Evolutionary conservation across 768 basidiomycete genomes (phyloP).

Genomic region (Lanmaoa pseudosensibilis): DNA sequence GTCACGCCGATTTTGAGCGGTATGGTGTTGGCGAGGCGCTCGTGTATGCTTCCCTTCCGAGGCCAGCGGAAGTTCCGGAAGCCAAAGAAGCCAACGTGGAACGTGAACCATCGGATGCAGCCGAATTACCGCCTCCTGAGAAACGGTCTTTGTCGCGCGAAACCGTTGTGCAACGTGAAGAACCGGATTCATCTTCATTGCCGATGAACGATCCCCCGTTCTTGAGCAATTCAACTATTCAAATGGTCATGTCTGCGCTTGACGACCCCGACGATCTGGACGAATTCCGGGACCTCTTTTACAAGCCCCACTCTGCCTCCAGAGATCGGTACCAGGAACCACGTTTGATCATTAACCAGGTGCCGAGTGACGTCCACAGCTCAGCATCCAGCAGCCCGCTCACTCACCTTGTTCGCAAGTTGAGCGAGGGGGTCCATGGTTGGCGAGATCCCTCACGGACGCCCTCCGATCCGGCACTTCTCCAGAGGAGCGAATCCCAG

Average conservation of each 20-base stretch:
- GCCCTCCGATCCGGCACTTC: slow-evolving; percentile 9
- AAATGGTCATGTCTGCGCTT: slow-evolving; percentile 43
- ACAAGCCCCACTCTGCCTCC: slow-evolving; percentile 40
- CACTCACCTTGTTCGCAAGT: slow-evolving; percentile 39
- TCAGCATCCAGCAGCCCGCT: slow-evolving; percentile 38
- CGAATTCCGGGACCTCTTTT: slow-evolving; percentile 75
- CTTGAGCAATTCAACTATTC: slow-evolving; percentile 40
- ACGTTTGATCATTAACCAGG: slow-evolving; percentile 10
- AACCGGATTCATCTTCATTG: slow-evolving; percentile 16
- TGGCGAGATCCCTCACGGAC: slow-evolving; percentile 14
- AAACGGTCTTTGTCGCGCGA: slow-evolving; percentile 3
- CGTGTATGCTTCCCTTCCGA: slow-evolving; percentile 40
- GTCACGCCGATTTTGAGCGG: slow-evolving; percentile 39
- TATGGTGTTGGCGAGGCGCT: slow-evolving; percentile 67
- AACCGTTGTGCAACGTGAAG: slow-evolving; percentile 39
- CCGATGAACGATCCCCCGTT: slow-evolving; percentile 12
- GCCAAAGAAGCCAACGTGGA: not conserved
- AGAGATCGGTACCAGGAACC: slow-evolving; percentile 4
- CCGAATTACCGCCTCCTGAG: not conserved
- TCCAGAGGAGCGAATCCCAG: slow-evolving; percentile 11
- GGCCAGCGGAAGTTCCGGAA: not conserved
- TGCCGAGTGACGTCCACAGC: slow-evolving; percentile 33
- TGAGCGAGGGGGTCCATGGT: slow-evolving; percentile 39
- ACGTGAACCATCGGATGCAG: not conserved
- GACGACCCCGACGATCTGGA: slow-evolving; percentile 66